Evolutionary conservation across 306 rosid genomes (phyloP), one percentile per base, ranked within the genome.

Genomic region (Cicer cuneatum): DNA sequence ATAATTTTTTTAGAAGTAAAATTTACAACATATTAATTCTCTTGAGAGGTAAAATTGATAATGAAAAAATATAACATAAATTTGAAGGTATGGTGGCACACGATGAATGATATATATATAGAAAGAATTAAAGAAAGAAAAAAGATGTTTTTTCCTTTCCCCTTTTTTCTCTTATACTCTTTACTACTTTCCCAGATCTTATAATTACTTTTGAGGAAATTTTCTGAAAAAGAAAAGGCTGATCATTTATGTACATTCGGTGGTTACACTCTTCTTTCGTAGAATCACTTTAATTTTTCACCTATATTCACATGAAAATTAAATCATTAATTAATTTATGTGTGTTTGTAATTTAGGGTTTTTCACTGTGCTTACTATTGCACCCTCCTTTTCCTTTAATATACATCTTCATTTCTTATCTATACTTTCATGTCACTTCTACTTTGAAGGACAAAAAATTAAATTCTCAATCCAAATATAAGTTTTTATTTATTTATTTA

Each of bases 261-360:
- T 80, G 40, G 48, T 33, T 76, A 76, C 69, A 77, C 70, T 38
- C 74, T 67, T 69, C 72, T 76, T 84, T 79, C 78, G 52, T 56
- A 77, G 72, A 62, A 76, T 77, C 77, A 69, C 64, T 86, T 82
- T 69, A 81, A 70, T 67, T 92, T 89, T 85, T 79, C 72, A 56
- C 83, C 78, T 81, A 82, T 66, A 29, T 12, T 10, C 6, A 57
- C 70, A 74, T 68, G 38, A 54, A 48, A 72, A 37, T 47, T 58
- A 54, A 42, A 66, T 7, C 59, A 48, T 40, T 61, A 21, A 21
- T 21, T 21, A 21, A 21, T 19, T 46, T 71, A 42, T 66, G 69
- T 62, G 59, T 76, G 76, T 80, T 78, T 73, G 64, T 59, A 21
- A 68, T 80, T 85, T 85, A 81, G 88, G 90, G 88, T 79, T 89